Evolutionary conservation across 768 basidiomycete genomes (phyloP).

Genomic region (Kwoniella sp.): DNA sequence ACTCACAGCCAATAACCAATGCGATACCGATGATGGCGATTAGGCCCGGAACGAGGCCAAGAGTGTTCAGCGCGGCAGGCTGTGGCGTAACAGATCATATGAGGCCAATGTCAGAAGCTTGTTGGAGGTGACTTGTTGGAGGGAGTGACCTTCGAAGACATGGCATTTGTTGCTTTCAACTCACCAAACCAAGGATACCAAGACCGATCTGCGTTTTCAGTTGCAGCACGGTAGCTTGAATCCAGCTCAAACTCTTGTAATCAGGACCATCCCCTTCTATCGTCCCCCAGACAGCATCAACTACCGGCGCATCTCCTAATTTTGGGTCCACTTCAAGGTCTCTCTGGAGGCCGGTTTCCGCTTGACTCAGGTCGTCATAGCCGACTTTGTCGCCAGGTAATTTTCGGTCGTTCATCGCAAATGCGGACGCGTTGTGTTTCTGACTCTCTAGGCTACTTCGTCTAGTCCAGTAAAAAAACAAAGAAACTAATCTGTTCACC

Average conservation of each 20-base stretch:
- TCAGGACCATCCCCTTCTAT: constrained; percentile 34
- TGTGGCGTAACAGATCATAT: background rate
- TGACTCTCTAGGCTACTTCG: no score
- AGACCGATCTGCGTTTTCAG: constrained; percentile 42
- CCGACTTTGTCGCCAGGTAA: background rate
- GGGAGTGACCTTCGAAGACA: background rate
- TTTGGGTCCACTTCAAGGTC: background rate
- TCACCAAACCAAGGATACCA: constrained; percentile 36
- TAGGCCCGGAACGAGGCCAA: constrained; percentile 24
- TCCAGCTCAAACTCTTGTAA: constrained; percentile 31
- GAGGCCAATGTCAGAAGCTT: no score
- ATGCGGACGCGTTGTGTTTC: no score
- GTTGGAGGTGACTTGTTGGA: no score
- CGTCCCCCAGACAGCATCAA: constrained; percentile 39
- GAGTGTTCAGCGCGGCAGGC: constrained; percentile 27
- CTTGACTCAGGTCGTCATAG: background rate
- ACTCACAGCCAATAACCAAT: constrained; percentile 35
- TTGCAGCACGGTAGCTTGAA: constrained; percentile 33
- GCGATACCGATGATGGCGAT: constrained; percentile 35
- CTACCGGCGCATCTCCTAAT: constrained; percentile 10
- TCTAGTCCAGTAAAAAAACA: no score
- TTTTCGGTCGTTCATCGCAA: background rate
- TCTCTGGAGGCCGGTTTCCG: background rate
- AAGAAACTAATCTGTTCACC: no score
- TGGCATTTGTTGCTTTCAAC: background rate